Evolutionary conservation across 148 eudicot genomes (phyloP), one percentile per base, ranked within the genome.

Genomic region (Chenopodium suecicum): DNA sequence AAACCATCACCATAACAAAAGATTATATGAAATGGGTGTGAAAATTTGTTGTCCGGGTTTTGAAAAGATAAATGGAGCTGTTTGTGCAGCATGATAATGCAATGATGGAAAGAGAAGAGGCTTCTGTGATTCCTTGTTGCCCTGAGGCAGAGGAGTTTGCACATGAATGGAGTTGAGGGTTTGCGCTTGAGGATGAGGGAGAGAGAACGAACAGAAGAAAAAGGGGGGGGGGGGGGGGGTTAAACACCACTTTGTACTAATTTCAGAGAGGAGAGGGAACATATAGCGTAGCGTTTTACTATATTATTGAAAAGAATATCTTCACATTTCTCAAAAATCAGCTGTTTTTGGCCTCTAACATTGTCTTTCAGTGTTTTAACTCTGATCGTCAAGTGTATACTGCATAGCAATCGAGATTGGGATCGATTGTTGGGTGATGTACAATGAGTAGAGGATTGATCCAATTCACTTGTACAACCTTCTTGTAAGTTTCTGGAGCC

Each of bases 1-100:
- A 90, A 90, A 82, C 65, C 93, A 58, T 90, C 97, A 47, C 92
- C 94, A 4, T 90, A 80, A 88, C 58, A 63, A 46, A 34, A 25
- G 47, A 22, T 47, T 34, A 14, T 22, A 19, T 32, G 16, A 71
- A 54, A 9, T 47, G 23, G 54, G 73, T 85, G 52, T 77, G 76
- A 72, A 83, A 83, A 78, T 52, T 83, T 78, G 71, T 74, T 74
- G 31, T 74, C 41, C 29, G 16, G 73, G 76, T 48, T 79, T 41
- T 80, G 74, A 25, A 81, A 63, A 44, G 22, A 46, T 44, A 66
- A 74, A 54, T 44, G 13, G 27, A 67, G 81, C 78, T 82, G 77
- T 48, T 78, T 78, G 34, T 47, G 80, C 84, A 70, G 76, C 76
- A 9, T 77, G 44, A 41, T 50, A 72, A 25, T 13, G 74, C 60